Base-by-base conservation (phyloP, 495 filamentous ascomycete genomes). In the Xylaria cubensis region DNA sequence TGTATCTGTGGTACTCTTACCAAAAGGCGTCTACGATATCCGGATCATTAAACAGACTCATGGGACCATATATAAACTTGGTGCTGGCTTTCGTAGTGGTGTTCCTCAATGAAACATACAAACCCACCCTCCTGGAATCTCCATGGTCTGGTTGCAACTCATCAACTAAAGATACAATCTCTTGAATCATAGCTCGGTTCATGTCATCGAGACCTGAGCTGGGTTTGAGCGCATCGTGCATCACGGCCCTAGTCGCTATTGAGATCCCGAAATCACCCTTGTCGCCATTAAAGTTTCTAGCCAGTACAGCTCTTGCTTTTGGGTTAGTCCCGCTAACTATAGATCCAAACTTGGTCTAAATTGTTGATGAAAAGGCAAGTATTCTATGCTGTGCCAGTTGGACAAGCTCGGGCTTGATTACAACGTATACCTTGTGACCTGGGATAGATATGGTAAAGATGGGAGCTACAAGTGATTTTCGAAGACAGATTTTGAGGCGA, bases 31-130 rank as follows among this genome's bases (percentile, higher is more conserved):
- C 78, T 51, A 72, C 73, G 21, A 86, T 63, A 1, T 65, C 71
- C 63, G 71, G 46, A n/a, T 85, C 77, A 41, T 81, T 76, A 70
- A 82, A 88, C 12, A 86, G 87, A 72, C 88, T 88, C 70, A 79
- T 51, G 1, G 82, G 82, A 0, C 88, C 87, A 72, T 88, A 89
- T 0, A 82, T 79, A 7, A 84, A 74, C 19, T 83, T 75, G 0
- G 85, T 87, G n/a, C 83, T 87, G 3, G 87, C 86, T 34, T 77
- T 72, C 0, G 83, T 87, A 12, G 87, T 81, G n/a, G 79, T 76
- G 56, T 82, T 76, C 3, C 73, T 76, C 55, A 84, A 75, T 85
- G 86, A 89, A 19, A 50, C 15, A 46, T 73, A 74, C 24, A 79
- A 53, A 26, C 72, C 62, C 39, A 77, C 17, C 8, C 10, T 66